Base-by-base conservation (phyloP, 345 rosid species). In the Excoecaria agallocha region DNA sequence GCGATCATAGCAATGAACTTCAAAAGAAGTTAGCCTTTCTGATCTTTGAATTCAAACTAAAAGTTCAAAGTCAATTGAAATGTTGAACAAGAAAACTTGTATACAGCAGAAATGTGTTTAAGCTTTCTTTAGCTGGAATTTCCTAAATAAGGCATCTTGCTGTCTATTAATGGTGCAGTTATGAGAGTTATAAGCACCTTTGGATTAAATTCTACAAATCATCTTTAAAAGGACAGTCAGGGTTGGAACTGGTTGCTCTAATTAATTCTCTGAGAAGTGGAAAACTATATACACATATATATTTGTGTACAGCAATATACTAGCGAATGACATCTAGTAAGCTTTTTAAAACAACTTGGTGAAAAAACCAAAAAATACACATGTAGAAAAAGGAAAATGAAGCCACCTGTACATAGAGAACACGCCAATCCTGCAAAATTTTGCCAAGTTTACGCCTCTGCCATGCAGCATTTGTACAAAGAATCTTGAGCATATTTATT, bases 361-460 rank as follows among this genome's bases (percentile, higher is more conserved):
- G 55, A 68, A 37, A 68, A 69, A 22, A 69, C n/a, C 6, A n/a
- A 35, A 38, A 57, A 2, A 46, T 37, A 69, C 39, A 37, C 35
- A 12, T 41, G 15, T 9, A 30, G 6, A 37, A 7, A 56, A 51
- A 17, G 65, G 43, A 46, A 58, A 55, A 70, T 37, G 39, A 61
- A 77, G 80, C 76, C 51, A 91, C 99, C 98, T 93, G 98, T 39
- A 89, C 83, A 74, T 78, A 81, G 75, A 91, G 85, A 79, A 89
- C 82, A 71, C 96, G 92, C 99, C 99, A 96, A 82, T 96, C 98
- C 79, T 93, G 94, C 75, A 96, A 84, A 74, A 91, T 84, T 84
- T 96, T 96, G 68, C 99, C 99, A 66, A 96, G 97, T 82, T 93
- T 93, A 69, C 99, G 94, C 85, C 99, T 93, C 85, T 96, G 98